Conservation (phyloP, 2,329 filamentous ascomycete genomes). For the Trichophaea hybrida region DNA sequence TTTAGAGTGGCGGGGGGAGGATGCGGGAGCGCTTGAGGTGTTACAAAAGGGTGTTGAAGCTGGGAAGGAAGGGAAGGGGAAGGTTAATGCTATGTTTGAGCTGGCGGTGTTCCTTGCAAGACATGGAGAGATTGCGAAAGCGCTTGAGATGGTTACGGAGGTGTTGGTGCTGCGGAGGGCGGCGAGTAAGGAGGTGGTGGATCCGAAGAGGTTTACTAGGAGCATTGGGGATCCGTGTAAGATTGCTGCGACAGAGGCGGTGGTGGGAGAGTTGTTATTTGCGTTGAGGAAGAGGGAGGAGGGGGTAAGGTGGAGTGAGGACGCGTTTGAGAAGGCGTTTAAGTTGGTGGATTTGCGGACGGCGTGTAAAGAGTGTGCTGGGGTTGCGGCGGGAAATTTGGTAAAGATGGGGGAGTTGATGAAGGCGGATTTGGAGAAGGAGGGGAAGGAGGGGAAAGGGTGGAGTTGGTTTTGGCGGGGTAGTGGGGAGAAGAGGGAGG, state of each 20-base stretch:
- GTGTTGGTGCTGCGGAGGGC: slow-evolving; percentile 10
- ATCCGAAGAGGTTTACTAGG: slow-evolving; percentile 3
- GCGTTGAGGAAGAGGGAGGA: slow-evolving; percentile 23
- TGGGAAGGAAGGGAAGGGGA: background rate
- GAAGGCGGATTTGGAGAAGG: slow-evolving; percentile 13
- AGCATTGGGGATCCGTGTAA: slow-evolving; percentile 21
- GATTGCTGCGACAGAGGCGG: slow-evolving; percentile 23
- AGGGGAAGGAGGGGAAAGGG: background rate
- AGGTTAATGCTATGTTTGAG: slow-evolving; percentile 13
- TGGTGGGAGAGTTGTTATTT: slow-evolving; percentile 27
- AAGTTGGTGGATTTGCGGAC: slow-evolving; percentile 16
- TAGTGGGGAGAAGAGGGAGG: background rate
- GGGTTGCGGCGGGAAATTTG: slow-evolving; percentile 24
- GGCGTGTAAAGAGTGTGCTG: slow-evolving; percentile 23
- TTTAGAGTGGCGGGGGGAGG: slow-evolving; percentile 7
- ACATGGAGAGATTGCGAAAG: background rate
- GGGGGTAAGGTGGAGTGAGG: slow-evolving; percentile 24
- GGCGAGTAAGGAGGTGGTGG: background rate
- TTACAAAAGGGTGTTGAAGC: slow-evolving; percentile 5
- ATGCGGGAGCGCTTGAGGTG: slow-evolving; percentile 1
- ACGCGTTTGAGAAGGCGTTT: slow-evolving; percentile 21
- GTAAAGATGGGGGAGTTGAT: slow-evolving; percentile 23
- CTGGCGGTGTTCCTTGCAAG: slow-evolving; percentile 14
- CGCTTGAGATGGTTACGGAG: slow-evolving; percentile 13
- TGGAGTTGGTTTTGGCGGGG: slow-evolving; percentile 2